Base-by-base conservation (phyloP, 108 stramenopile genomes). In the Pseudonitzschia delicatissima region DNA sequence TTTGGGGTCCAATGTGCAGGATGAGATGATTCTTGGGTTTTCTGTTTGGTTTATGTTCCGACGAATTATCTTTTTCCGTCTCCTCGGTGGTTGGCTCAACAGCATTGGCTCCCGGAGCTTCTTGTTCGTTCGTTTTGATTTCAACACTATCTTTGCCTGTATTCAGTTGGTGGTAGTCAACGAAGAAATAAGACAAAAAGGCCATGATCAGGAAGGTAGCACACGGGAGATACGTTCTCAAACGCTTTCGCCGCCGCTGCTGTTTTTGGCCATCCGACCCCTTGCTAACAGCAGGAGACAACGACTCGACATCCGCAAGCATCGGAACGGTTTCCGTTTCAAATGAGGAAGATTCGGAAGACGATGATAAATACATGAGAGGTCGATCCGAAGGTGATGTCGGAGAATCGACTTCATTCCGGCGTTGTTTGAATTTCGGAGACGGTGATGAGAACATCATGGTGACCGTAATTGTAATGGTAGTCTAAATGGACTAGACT, bases 1-100 rank as follows among this genome's bases (percentile, higher is more conserved):
- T 61, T 42, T 61, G 60, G 25, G 60, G 60, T 4, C 60, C 60
- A 2, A 61, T 20, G 21, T 61, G 60, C 39, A 61, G 27, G 23
- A 61, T 37, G 5, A 61, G 60, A 36, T 61, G 20, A 2, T 61
- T 42, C 39, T 61, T 61, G 8, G 9, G 23, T 55, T 33, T 34
- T 33, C 20, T 21, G 21, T 49, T 7, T 17, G 20, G 8, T 49
- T 21, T 23, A 7, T 20, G 15, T 49, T 7, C 18, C 18, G 48
- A 49, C 8, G 34, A 33, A 33, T 4, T 32, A 6, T 23, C 47
- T 23, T 48, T 23, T 17, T 21, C 47, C 47, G n/a, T n/a, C n/a
- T n/a, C n/a, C n/a, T n/a, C n/a, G n/a, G n/a, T n/a, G n/a, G n/a
- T n/a, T n/a, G n/a, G n/a, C n/a, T n/a, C n/a, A n/a, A n/a, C n/a